A percentile compares a stretch with the other conserved stretches of the same genome.
These are phyloP conservation scores for Blastocystis sp. DNA, from an alignment of 352 stramenopile species.

Conservation along the genomic window DNA sequence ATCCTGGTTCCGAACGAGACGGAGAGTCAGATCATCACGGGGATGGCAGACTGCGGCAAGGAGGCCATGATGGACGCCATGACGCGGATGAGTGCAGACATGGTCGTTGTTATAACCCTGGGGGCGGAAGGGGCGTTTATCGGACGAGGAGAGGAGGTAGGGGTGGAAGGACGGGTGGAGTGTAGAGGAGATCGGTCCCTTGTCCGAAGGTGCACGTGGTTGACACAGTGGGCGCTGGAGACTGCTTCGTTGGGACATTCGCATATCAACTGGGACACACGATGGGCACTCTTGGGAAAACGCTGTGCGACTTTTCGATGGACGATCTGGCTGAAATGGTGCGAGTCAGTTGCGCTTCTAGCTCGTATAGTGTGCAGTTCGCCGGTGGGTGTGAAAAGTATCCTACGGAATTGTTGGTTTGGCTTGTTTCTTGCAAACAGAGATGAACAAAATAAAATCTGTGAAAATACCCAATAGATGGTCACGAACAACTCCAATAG, in stretches of 20 bases:
- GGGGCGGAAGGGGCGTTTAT: constrained; percentile 70
- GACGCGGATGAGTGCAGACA: background rate
- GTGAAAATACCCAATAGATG: background rate
- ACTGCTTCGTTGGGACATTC: constrained; percentile 72
- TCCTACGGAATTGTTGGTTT: background rate
- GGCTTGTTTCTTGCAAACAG: background rate
- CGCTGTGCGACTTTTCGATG: background rate
- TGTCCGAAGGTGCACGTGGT: constrained; percentile 67
- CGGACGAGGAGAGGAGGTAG: constrained; percentile 54
- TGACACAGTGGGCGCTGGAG: constrained; percentile 71
- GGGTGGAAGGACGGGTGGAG: constrained; percentile 11
- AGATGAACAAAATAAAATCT: background rate
- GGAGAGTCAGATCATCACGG: constrained; percentile 67
- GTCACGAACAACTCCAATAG: background rate
- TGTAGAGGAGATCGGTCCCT: constrained; percentile 56
- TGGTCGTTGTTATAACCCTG: constrained; percentile 71
- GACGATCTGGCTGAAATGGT: background rate
- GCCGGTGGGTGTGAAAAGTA: constrained; percentile 14
- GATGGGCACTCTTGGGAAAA: background rate
- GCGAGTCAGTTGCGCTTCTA: background rate
- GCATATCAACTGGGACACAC: constrained; percentile 14
- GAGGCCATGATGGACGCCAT: constrained; percentile 61
- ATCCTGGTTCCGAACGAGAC: constrained; percentile 73
- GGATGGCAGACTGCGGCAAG: background rate
- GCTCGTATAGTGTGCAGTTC: constrained; percentile 39